These are phyloP conservation scores for Hymenoscyphus salicellus DNA, from an alignment of 2,329 filamentous ascomycete species.

Conservation along the genomic window DNA sequence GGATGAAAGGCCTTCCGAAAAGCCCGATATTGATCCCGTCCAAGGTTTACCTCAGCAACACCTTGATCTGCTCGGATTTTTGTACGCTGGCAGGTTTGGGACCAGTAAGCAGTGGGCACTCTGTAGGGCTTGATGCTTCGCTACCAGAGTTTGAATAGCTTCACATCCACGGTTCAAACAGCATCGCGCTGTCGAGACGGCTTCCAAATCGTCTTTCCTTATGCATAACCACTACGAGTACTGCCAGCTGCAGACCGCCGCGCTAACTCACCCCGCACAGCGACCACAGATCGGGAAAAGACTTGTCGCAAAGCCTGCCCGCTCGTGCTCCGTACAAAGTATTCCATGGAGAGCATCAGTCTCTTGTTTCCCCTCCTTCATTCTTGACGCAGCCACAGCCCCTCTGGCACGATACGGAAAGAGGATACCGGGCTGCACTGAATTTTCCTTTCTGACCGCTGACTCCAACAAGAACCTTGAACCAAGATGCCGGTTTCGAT, in stretches of 20 bases:
- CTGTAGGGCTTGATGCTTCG: neutral
- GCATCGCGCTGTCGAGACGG: neutral
- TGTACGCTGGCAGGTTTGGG: neutral
- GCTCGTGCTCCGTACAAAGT: neutral
- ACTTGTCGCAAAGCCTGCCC: neutral
- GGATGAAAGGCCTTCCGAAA: neutral
- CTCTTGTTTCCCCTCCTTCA: neutral
- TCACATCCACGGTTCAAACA: constrained; percentile 1
- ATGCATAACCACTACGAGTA: neutral
- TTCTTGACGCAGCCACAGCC: neutral
- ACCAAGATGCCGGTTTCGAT: constrained; percentile 53
- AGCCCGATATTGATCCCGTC: neutral
- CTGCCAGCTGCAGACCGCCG: neutral
- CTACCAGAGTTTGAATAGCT: constrained; percentile 7
- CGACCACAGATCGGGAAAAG: neutral
- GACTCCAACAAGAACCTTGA: neutral
- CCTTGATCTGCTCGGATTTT: neutral
- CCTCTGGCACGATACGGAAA: neutral
- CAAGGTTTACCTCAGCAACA: neutral
- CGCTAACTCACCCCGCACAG: neutral
- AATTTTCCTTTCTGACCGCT: no score
- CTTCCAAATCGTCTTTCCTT: neutral
- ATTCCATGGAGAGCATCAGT: neutral
- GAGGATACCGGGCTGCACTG: no score
- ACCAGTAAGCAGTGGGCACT: no score